phyloP scores from a whole-genome alignment of 495 filamentous ascomycete genomes.

The Penicillium canescens region DNA sequence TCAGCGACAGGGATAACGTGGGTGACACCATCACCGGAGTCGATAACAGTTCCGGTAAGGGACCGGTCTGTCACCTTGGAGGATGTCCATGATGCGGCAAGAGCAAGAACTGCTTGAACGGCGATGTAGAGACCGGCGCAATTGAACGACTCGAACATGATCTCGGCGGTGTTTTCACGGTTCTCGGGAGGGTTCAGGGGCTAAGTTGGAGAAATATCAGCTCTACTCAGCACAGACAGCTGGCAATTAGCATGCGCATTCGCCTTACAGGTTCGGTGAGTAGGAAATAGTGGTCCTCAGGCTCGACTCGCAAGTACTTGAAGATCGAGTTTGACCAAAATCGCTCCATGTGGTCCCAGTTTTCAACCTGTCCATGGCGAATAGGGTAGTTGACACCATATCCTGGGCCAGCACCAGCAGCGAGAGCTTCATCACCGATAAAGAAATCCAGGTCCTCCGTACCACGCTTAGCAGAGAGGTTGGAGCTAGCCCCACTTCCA shows the following conservation, averaged over 20 bases:
- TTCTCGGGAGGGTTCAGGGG: constrained; percentile 98
- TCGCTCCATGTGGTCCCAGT: constrained; percentile 99
- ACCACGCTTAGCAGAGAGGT: constrained; percentile 88
- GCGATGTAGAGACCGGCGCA: constrained; percentile 98
- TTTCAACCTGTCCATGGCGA: constrained; percentile 95
- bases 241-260: constrained; percentile 1
- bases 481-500: constrained; percentile 75
- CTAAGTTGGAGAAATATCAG: constrained; percentile 43
- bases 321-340: constrained; percentile 99
- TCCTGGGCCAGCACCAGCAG: constrained; percentile 80
- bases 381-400: constrained; percentile 98
- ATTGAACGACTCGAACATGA: constrained; percentile 99
- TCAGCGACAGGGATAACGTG: constrained; percentile 99
- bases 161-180: constrained; percentile 97
- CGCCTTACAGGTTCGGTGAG: constrained; percentile 87
- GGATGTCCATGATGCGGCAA: constrained; percentile 97
- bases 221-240: neutral
- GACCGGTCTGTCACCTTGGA: constrained; percentile 96
- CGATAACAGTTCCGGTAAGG: constrained; percentile 96
- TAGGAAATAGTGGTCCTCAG: constrained; percentile 97
- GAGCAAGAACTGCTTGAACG: constrained; percentile 93
- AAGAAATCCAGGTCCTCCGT: constrained; percentile 99
- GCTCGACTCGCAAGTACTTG: constrained; percentile 97
- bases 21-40: constrained; percentile 96
- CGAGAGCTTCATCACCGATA: constrained; percentile 93